Evolutionary conservation across 2,329 filamentous ascomycete species (phyloP).

Genomic region (Penicillium sclerotigenum): DNA sequence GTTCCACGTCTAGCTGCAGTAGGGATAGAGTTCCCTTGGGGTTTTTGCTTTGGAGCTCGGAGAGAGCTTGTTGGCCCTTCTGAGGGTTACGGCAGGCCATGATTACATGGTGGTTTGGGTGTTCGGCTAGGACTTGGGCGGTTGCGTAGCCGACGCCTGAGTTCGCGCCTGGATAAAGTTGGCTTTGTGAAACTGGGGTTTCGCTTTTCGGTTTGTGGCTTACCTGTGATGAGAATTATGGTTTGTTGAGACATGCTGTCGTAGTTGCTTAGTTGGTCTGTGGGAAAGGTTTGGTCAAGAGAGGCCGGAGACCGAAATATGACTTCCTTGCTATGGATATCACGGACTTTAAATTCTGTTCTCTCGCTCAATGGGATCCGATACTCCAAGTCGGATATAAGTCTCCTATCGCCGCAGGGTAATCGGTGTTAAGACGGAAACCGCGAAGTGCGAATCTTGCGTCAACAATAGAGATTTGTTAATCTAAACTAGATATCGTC

Average conservation of each 20-base stretch:
- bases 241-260: not conserved
- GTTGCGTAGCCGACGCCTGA: constrained; percentile 22
- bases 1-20: constrained; percentile 36
- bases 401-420: not conserved
- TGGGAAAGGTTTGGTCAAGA: not conserved
- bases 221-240: constrained; percentile 13
- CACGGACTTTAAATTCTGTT: not conserved
- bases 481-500: not conserved
- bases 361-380: not conserved
- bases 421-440: not conserved
- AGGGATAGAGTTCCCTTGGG: constrained; percentile 31
- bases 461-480: not conserved
- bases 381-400: not conserved
- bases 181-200: not conserved
- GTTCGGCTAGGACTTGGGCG: constrained; percentile 8
- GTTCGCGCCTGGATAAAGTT: constrained; percentile 16
- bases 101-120: constrained; percentile 18
- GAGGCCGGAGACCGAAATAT: too few species aligned
- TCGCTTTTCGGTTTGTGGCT: not conserved
- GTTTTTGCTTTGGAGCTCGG: constrained; percentile 2
- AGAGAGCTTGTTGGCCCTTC: constrained; percentile 13
- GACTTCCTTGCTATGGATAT: not conserved
- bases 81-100: constrained; percentile 11
- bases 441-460: too few species aligned
- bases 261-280: not conserved